phyloP scores from a whole-genome alignment of 2,329 filamentous ascomycete species.

The Aspergillus puulaauensis region DNA sequence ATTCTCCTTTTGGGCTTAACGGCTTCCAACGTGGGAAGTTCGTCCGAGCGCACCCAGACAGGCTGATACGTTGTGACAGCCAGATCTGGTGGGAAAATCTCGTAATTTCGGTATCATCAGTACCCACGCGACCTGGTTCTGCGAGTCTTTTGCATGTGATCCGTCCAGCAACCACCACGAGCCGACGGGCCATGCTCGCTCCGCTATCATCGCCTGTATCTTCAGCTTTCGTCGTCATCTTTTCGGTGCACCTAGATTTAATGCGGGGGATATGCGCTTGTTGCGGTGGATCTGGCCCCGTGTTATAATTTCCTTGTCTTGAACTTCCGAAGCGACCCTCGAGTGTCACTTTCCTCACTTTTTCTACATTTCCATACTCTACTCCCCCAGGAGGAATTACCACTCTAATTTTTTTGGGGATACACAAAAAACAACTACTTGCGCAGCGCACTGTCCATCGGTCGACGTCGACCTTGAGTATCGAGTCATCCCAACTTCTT shows the following conservation, averaged over 20 bases:
- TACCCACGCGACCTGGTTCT: slow-evolving; percentile 34
- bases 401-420: not conserved
- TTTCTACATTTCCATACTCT: not conserved
- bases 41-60: slow-evolving; percentile 17
- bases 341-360: not conserved
- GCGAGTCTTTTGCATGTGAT: slow-evolving; percentile 36
- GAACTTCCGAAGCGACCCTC: not conserved
- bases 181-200: slow-evolving; percentile 24
- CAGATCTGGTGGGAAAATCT: not conserved
- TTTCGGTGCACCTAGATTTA: slow-evolving; percentile 7
- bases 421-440: slow-evolving; percentile 1
- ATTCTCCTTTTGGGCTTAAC: slow-evolving; percentile 7
- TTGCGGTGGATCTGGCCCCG: slow-evolving; percentile 12
- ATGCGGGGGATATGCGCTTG: slow-evolving; percentile 20
- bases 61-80: slow-evolving; percentile 7
- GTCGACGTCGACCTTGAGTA: slow-evolving; percentile 12
- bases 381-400: not conserved
- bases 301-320: slow-evolving; percentile 15
- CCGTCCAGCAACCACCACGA: slow-evolving; percentile 17
- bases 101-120: slow-evolving; percentile 28
- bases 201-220: slow-evolving; percentile 17
- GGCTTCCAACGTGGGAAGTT: slow-evolving; percentile 14
- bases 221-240: slow-evolving; percentile 21
- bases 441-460: slow-evolving; percentile 12
- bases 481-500: not conserved